These are phyloP conservation scores for Xylaria flabelliformis DNA, from an alignment of 495 filamentous ascomycete genomes.

Conservation along the genomic window DNA sequence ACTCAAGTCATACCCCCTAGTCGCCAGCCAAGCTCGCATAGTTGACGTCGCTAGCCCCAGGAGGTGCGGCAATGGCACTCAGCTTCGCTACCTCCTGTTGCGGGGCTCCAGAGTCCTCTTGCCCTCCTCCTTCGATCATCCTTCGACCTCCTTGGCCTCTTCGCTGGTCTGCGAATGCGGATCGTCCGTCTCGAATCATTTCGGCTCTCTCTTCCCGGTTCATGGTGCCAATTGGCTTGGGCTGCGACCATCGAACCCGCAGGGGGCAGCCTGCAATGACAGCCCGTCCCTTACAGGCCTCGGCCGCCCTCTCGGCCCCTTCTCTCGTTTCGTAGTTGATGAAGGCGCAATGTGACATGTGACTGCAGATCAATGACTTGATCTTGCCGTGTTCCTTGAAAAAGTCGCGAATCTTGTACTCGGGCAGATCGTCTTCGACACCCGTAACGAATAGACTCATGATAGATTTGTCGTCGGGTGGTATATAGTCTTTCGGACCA, in stretches of 20 bases:
- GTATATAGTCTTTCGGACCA: conserved; percentile 78
- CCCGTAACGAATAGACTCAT: conserved; percentile 93
- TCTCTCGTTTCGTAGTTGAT: conserved; percentile 88
- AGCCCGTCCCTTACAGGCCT: conserved; percentile 84
- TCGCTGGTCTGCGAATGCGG: conserved; percentile 54
- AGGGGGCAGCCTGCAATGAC: conserved; percentile 85
- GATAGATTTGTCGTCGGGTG: conserved; percentile 81
- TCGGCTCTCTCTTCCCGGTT: conserved; percentile 78
- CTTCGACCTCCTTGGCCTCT: conserved; percentile 34
- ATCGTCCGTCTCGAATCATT: conserved; percentile 75
- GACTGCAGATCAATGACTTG: conserved; percentile 89
- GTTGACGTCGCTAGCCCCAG: conserved; percentile 78
- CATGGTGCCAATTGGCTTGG: conserved; percentile 87
- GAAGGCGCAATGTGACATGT: conserved; percentile 96
- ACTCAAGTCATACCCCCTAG: conserved; percentile 45
- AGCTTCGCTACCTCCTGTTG: conserved; percentile 55
- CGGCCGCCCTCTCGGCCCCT: conserved; percentile 82
- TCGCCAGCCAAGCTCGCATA: conserved; percentile 89
- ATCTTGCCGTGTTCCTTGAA: conserved; percentile 87
- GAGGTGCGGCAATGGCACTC: conserved; percentile 73
- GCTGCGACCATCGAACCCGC: conserved; percentile 88
- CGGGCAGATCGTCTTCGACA: conserved; percentile 93
- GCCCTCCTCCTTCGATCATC: conserved; percentile 42
- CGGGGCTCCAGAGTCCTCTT: conserved; percentile 36
- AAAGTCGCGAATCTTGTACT: conserved; percentile 87